Evolutionary conservation across 2,329 filamentous ascomycete genomes (phyloP).

Genomic region (Rhinocladiella mackenziei): DNA sequence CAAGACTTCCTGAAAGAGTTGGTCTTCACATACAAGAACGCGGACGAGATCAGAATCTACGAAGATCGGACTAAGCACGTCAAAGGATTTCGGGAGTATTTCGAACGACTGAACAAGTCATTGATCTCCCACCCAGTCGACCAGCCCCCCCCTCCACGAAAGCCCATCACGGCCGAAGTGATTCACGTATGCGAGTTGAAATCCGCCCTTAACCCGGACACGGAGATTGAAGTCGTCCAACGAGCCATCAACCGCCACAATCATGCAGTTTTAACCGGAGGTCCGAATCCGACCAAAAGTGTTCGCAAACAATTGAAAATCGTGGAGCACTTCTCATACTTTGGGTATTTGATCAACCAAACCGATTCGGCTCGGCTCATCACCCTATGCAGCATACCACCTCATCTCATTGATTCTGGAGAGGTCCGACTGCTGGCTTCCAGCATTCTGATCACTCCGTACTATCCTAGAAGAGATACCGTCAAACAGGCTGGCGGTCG

Average conservation of each 20-base stretch:
- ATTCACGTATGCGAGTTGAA: conserved; percentile 77
- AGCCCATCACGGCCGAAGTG: conserved; percentile 71
- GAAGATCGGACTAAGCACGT: conserved; percentile 64
- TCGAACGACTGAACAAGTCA: conserved; percentile 68
- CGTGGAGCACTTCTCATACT: conserved; percentile 85
- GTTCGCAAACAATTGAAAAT: conserved; percentile 59
- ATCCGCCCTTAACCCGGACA: conserved; percentile 69
- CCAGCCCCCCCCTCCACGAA: conserved; percentile 49
- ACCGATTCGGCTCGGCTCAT: conserved; percentile 69
- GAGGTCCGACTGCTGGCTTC: conserved; percentile 81
- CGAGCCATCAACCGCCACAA: conserved; percentile 89
- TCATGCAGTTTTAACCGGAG: conserved; percentile 31
- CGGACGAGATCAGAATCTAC: conserved; percentile 72
- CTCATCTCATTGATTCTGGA: conserved; percentile 56
- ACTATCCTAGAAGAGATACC: conserved; percentile 66
- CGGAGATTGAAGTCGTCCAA: conserved; percentile 79
- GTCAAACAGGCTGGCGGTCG: conserved; percentile 83
- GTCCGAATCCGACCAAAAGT: conserved; percentile 39
- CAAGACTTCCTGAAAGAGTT: conserved; percentile 75
- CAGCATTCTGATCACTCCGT: conserved; percentile 83
- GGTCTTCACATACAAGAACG: conserved; percentile 77
- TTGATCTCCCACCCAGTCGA: conserved; percentile 41
- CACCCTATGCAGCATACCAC: conserved; percentile 58
- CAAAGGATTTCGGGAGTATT: conserved; percentile 79
- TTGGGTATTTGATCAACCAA: conserved; percentile 77